Base-by-base conservation (phyloP, 208 protist species). In the Sergeia podlipaevii region DNA sequence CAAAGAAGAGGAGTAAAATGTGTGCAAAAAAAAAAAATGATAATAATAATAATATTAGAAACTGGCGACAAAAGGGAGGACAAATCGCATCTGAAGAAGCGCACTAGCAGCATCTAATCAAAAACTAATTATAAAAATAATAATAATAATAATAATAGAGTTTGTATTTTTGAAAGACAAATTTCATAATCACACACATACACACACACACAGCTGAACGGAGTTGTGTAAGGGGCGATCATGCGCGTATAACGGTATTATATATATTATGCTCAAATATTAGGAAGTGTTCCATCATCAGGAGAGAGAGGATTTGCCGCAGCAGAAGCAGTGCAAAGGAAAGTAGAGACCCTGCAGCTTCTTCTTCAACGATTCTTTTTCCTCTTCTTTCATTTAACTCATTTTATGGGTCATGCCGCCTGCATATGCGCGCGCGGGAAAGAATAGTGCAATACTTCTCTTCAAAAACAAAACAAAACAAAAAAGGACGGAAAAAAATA, bases 1-100 rank as follows among this genome's bases (percentile, higher is more conserved):
- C 8, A 48, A n/a, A n/a, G n/a, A n/a, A n/a, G n/a, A n/a, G n/a
- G n/a, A n/a, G n/a, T n/a, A n/a, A n/a, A n/a, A n/a, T n/a, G n/a
- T n/a, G n/a, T n/a, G n/a, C n/a, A 44, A 49, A 43, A 38, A 49
- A 24, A 42, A 37, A 28, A 45, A 18, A 49, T 7, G 38, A 0
- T 51, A 41, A 60, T 17, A 49, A 47, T 36, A 56, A 53, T 0
- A 67, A 36, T 15, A n/a, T 26, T 28, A 56, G 34, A 59, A 55
- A 44, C 48, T 45, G 20, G 17, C 41, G 29, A 48, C 37, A 36
- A 32, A 30, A 55, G 26, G 5, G 15, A 28, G 10, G 39, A 3
- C 10, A 17, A 8, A 58, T n/a, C 11, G 24, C 20, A 11, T 44
- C 20, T 53, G 47, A 13, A 28, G 23, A 17, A 27, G 28, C 20